Evolutionary conservation across 78 protist genomes (phyloP).

Genomic region (Protostelium mycophagum): DNA sequence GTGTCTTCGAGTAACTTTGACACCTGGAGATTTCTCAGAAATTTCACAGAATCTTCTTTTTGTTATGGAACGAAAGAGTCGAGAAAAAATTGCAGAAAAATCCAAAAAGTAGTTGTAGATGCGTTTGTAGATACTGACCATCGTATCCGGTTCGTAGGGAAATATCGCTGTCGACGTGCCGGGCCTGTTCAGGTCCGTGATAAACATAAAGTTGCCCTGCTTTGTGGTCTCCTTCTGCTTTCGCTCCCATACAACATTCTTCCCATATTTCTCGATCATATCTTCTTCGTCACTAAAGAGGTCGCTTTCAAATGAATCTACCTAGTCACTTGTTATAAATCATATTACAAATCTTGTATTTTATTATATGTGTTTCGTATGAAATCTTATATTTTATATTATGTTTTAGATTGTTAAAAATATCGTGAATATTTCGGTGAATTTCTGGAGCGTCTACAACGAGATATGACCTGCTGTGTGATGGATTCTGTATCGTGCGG

Average conservation of each 20-base stretch:
- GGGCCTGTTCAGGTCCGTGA: not conserved
- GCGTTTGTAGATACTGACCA: too few species aligned
- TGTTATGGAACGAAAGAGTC: too few species aligned
- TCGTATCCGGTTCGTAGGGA: not conserved
- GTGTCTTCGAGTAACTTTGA: not conserved
- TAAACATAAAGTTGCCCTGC: not conserved
- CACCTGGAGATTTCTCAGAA: too few species aligned
- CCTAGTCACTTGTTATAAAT: not conserved
- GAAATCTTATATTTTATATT: too few species aligned
- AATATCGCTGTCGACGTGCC: not conserved
- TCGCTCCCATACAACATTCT: not conserved
- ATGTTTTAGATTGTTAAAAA: too few species aligned
- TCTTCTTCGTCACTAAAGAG: not conserved
- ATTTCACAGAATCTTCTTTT: too few species aligned
- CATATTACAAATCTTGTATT: not conserved
- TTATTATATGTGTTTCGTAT: too few species aligned
- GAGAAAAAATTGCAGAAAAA: too few species aligned
- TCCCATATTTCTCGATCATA: not conserved
- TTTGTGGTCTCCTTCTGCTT: not conserved
- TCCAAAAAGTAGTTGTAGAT: too few species aligned
- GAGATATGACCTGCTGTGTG: not conserved
- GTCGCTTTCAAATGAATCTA: not conserved
- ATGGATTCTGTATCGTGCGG: not conserved
- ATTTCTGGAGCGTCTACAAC: too few species aligned
- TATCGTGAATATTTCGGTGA: too few species aligned